Conservation (phyloP, 148 eudicot genomes). For the Agrostemma githago region DNA sequence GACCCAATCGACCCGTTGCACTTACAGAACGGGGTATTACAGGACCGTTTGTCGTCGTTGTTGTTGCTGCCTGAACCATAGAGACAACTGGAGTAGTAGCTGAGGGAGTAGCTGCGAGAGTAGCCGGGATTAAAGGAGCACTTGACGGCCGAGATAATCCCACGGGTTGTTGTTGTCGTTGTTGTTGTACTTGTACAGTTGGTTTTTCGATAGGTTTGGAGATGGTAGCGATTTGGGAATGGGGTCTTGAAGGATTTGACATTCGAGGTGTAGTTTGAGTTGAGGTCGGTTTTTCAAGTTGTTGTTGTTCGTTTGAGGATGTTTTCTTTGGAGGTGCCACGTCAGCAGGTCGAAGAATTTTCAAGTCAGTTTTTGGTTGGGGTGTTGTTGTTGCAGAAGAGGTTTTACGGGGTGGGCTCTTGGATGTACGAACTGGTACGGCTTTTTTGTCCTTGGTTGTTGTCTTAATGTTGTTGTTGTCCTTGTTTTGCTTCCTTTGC, state of each 20-base stretch:
- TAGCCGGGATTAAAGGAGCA: conserved; percentile 64
- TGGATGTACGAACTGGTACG: conserved; percentile 24
- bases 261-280: conserved; percentile 27
- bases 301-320: conserved; percentile 32
- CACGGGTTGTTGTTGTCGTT: conserved; percentile 42
- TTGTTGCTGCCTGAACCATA: conserved; percentile 34
- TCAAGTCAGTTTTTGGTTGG: conserved; percentile 34
- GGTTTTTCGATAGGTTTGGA: conserved; percentile 45
- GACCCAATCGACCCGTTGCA: conserved; percentile 72
- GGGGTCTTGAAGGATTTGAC: conserved; percentile 26
- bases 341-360: conserved; percentile 22
- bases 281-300: conserved; percentile 28
- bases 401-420: conserved; percentile 42
- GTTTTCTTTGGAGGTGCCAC: conserved; percentile 31
- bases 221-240: conserved; percentile 30
- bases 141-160: conserved; percentile 69
- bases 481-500: conserved; percentile 44
- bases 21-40: conserved; percentile 57
- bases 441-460: conserved; percentile 33
- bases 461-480: conserved; percentile 21
- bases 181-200: background rate
- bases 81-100: conserved; percentile 42
- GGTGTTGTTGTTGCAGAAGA: conserved; percentile 16
- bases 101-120: conserved; percentile 24
- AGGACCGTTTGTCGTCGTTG: conserved; percentile 30